phyloP scores from a whole-genome alignment of 2,329 filamentous ascomycete species.

The Pseudopithomyces maydicus region DNA sequence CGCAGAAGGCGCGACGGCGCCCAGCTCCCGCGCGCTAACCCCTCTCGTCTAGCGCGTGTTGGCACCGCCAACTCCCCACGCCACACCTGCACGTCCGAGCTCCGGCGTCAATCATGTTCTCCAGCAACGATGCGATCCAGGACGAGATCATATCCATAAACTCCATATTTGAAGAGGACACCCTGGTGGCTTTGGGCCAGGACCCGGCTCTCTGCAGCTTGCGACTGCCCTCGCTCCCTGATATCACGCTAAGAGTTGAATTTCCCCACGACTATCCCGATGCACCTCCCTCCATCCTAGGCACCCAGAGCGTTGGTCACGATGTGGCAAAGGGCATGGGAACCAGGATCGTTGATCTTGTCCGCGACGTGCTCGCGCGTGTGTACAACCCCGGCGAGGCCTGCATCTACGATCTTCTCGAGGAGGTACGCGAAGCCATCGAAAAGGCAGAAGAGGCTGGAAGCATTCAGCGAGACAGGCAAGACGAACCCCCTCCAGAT shows the following conservation, averaged over 20 bases:
- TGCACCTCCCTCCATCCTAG: constrained; percentile 72
- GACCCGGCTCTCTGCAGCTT: constrained; percentile 53
- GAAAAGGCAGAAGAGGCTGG: constrained; percentile 53
- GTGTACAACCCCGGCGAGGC: constrained; percentile 76
- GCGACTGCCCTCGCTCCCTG: constrained; percentile 67
- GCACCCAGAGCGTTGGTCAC: constrained; percentile 77
- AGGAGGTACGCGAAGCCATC: constrained; percentile 59
- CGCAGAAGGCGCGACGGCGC: neutral
- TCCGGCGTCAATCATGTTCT: constrained; percentile 25
- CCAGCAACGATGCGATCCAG: constrained; percentile 53
- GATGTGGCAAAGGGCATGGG: constrained; percentile 73
- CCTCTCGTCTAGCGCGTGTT: constrained; percentile 7
- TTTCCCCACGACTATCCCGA: constrained; percentile 79
- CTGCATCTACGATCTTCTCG: constrained; percentile 90
- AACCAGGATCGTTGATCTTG: constrained; percentile 69
- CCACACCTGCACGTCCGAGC: neutral
- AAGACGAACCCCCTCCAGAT: constrained; percentile 14
- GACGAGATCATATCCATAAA: constrained; percentile 84
- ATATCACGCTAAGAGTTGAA: constrained; percentile 60
- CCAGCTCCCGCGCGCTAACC: constrained; percentile 11
- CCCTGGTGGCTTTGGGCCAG: constrained; percentile 51
- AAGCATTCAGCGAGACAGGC: constrained; percentile 17
- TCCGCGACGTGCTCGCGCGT: constrained; percentile 68
- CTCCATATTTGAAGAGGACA: constrained; percentile 77
- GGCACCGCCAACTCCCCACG: neutral